Conservation (phyloP, 495 filamentous ascomycete genomes). For the Penicillium atrosanguineum region DNA sequence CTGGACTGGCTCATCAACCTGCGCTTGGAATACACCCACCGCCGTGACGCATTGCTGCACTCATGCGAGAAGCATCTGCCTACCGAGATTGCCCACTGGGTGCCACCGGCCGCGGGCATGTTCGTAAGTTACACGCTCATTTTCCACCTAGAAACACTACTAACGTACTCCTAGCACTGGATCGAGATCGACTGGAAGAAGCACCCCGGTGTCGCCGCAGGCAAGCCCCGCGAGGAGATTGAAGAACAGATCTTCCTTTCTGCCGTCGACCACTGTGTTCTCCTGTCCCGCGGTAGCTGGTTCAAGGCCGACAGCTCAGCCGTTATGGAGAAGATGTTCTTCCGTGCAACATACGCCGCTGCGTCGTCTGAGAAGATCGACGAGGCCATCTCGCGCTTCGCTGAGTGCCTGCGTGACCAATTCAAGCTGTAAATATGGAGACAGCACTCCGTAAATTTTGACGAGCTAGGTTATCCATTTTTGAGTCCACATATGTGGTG, state of each 20-base stretch:
- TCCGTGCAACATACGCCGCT: conserved; percentile 85
- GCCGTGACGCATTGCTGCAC: conserved; percentile 72
- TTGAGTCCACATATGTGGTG: not conserved
- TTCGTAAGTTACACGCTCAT: conserved; percentile 62
- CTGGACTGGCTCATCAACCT: conserved; percentile 86
- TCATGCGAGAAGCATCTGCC: conserved; percentile 84
- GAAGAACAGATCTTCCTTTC: conserved; percentile 83
- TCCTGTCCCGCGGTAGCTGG: conserved; percentile 83
- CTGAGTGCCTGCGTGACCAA: conserved; percentile 60
- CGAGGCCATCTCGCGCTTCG: conserved; percentile 76
- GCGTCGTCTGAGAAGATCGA: conserved; percentile 71
- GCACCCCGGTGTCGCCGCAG: conserved; percentile 59
- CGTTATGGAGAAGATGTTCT: conserved; percentile 61
- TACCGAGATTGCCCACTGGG: conserved; percentile 76
- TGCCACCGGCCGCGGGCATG: conserved; percentile 86
- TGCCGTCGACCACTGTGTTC: conserved; percentile 66
- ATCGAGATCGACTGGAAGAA: conserved; percentile 70
- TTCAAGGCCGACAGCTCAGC: conserved; percentile 65
- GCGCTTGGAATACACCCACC: conserved; percentile 75
- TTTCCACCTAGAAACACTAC: conserved; percentile 1
- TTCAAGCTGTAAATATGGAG: conserved; percentile 46
- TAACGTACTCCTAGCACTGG: conserved; percentile 62
- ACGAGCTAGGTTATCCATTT: no score
- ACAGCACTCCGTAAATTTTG: no score
- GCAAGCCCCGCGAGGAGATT: conserved; percentile 62